Base-by-base conservation (phyloP, 2,329 filamentous ascomycete species). In the Fusarium sp. region DNA sequence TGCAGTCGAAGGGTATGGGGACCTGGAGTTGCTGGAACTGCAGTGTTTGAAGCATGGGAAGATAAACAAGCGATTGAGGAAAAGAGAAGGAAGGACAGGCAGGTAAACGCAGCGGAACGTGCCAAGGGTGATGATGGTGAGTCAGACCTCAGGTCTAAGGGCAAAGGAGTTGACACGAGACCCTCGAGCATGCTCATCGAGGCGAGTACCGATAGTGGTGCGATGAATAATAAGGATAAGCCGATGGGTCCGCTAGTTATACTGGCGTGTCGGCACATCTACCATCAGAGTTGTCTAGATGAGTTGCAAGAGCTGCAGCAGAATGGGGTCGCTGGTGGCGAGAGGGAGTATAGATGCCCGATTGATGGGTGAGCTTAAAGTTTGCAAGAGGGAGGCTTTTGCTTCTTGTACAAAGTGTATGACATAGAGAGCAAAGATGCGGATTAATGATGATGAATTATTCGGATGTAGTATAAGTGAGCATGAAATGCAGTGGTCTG, bases 1-100 rank as follows among this genome's bases (percentile, higher is more conserved):
- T 99, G 96, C 72, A 90, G 90, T 47, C 87, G 87, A 47, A 85
- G 94, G 8, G 87, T 94, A 3, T 99, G 96, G 95, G 96, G 96
- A 0, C 93, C 94, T 0, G 94, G 94, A 0, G 90, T 93, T 0
- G 75, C 78, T 4, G 91, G 92, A 0, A 86, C 88, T 1, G 86
- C 88, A 37, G 86, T 97, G 2, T 97, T 93, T 83, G 89, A 92
- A 50, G 90, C 90, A 1, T 98, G 93, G 94, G 89, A 96, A 77
- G 84, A 86, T 56, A 87, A 82, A 68, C 84, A 87, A 69, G 79
- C 79, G 2, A 71, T 78, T 2, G 85, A 87, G 53, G 80, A 83
- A 15, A 73, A 74, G 68, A 82, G 78, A 60, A 81, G 82, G 72
- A 80, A 77, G 66, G 81, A 82, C 59, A 78, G 75, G 65, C 83